A percentile compares a stretch with the other conserved stretches of the same genome.
These are phyloP conservation scores for Paramyrothecium roridum DNA, from an alignment of 2,329 filamentous ascomycete species.

Conservation along the genomic window DNA sequence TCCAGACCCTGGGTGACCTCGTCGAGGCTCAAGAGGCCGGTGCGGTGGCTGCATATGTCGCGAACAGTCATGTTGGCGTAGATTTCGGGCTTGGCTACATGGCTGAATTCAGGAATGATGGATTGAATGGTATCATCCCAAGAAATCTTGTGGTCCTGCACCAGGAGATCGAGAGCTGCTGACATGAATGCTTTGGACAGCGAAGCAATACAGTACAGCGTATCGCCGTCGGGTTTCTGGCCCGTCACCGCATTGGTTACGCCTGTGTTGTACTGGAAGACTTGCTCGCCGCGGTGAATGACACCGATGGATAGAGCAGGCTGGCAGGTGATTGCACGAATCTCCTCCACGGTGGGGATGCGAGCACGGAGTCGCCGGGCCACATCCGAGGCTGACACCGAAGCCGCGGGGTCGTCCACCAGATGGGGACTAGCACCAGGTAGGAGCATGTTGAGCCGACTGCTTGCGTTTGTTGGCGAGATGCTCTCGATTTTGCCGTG, in stretches of 20 bases:
- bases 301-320: neutral
- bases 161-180: neutral
- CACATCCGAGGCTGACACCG: no score
- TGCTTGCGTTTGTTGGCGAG: no score
- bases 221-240: neutral
- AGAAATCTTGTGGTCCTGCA: neutral
- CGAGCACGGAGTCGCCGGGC: no score
- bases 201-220: neutral
- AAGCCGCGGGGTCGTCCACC: no score
- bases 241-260: neutral
- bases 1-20: neutral
- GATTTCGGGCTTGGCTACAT: neutral
- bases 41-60: neutral
- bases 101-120: neutral
- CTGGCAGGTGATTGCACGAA: neutral
- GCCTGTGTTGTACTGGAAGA: neutral
- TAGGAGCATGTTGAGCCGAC: no score
- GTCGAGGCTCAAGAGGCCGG: neutral
- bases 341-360: neutral
- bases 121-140: neutral
- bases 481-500: no score
- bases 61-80: neutral
- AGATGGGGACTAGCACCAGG: no score
- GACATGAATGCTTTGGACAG: neutral
- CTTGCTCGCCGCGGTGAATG: neutral